Base-by-base conservation (phyloP, 2,329 filamentous ascomycete species). In the Aspergillus texensis region DNA sequence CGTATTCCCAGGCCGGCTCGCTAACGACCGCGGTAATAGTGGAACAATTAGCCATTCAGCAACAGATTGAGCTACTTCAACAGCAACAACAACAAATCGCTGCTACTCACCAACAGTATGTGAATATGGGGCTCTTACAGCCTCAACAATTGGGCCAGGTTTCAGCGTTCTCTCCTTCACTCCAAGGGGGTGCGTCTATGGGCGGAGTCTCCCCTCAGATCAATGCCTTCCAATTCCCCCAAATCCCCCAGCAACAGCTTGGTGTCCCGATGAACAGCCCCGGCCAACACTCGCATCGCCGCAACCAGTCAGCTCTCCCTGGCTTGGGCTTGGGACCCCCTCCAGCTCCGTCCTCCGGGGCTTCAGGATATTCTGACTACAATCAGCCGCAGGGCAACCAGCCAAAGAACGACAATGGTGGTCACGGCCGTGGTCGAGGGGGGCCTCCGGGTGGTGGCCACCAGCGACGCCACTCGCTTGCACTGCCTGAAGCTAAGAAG, bases 61-160 rank as follows among this genome's bases (percentile, higher is more conserved):
- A 97, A 84, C 94, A 98, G 82, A 97, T 98, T 76, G 94, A 98
- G 82, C 87, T 96, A 77, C 86, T 98, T 75, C 94, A 98, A 83
- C 93, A 97, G 79, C 95, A 98, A 79, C 95, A 98, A 79, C 94
- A 98, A 80, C 94, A 97, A 78, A 96, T 98, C 76, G 92, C 96
- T 81, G 93, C 93, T 72, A 95, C 93, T 68, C 93, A 97, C 76
- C 94, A 97, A 81, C 94, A 98, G 82, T 97, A 97, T 84, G 91
- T 97, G 74, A 97, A 95, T 79, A 94, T 97, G 91, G 93, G 93
- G 78, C 93, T 98, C 86, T 89, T 98, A 73, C 90, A 91, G 71
- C 90, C 92, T 59, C 91, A 91, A 74, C 94, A 97, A 81, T 84
- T 97, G 64, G 88, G 88, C 70, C 87, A 88, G 66, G 89, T 88